phyloP scores from a whole-genome alignment of 1,139 yeast species.

The Blastobotrys serpentis region DNA sequence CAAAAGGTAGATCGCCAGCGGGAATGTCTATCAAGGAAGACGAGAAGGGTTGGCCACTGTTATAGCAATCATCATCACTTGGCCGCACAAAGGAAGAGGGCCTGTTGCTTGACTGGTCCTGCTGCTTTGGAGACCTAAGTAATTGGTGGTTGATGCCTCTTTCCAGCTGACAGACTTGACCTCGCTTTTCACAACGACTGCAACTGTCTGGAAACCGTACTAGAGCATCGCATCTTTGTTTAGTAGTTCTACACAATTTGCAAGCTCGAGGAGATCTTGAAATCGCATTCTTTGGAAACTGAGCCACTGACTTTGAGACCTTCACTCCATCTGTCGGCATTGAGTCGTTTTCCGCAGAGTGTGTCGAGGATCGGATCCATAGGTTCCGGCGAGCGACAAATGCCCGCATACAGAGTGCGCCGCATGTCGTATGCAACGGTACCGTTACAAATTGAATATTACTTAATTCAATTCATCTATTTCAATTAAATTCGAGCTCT shows the following conservation, averaged over 20 bases:
- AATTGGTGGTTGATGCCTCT: background rate
- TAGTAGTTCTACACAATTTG: slow-evolving; percentile 12
- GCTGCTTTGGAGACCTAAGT: background rate
- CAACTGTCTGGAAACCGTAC: slow-evolving; percentile 15
- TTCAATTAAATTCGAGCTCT: too few relatives aligned
- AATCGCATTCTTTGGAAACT: slow-evolving; percentile 3
- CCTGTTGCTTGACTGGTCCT: too few relatives aligned
- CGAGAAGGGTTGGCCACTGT: background rate
- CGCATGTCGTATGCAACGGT: too few relatives aligned
- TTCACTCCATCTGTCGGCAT: too few relatives aligned
- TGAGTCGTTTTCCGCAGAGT: too few relatives aligned
- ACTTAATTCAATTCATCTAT: too few relatives aligned
- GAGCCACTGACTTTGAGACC: slow-evolving; percentile 1
- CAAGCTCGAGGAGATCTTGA: slow-evolving; percentile 14
- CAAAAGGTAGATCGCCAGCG: slow-evolving; percentile 8
- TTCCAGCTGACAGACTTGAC: slow-evolving; percentile 10
- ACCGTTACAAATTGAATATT: too few relatives aligned
- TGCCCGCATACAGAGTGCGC: too few relatives aligned
- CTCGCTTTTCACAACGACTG: slow-evolving; percentile 12
- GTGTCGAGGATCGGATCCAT: too few relatives aligned
- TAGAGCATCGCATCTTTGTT: slow-evolving; percentile 15
- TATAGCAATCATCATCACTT: background rate
- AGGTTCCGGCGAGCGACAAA: too few relatives aligned
- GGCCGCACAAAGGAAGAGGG: background rate
- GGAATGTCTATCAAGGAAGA: background rate